Conservation (phyloP, 768 basidiomycete species). For the Calocybe gangraenosa region DNA sequence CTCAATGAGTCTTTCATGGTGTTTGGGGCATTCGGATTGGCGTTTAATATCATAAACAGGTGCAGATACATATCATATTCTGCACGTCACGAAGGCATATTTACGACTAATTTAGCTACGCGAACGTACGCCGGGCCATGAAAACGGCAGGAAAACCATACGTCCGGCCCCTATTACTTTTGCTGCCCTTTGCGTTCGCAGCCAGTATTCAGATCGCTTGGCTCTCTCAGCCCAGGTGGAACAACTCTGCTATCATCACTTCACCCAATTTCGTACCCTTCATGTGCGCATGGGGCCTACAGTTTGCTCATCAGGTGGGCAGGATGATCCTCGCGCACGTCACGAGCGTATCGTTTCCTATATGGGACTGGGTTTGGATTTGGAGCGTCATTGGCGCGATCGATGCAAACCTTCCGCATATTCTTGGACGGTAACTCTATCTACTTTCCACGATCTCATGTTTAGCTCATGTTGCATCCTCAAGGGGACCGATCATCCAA, state of each 20-base stretch:
- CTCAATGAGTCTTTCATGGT: conserved; percentile 89
- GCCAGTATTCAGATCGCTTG: conserved; percentile 73
- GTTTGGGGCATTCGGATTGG: conserved; percentile 64
- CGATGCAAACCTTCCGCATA: conserved; percentile 75
- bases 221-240: conserved; percentile 65
- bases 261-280: conserved; percentile 83
- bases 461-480: background rate
- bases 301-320: conserved; percentile 88
- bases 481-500: conserved; percentile 71
- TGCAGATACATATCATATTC: conserved; percentile 21
- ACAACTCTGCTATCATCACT: conserved; percentile 65
- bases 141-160: conserved; percentile 32
- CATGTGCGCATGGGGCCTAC: conserved; percentile 88
- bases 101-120: conserved; percentile 45
- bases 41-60: conserved; percentile 79
- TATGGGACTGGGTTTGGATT: conserved; percentile 84
- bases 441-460: conserved; percentile 6
- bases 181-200: conserved; percentile 77
- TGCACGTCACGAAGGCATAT: too few species aligned
- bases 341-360: conserved; percentile 77
- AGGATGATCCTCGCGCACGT: conserved; percentile 93
- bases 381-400: conserved; percentile 73
- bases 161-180: conserved; percentile 59
- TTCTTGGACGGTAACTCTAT: conserved; percentile 59
- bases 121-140: conserved; percentile 70